Conservation (phyloP, 768 basidiomycete species). For the Pulveroboletus sp. region DNA sequence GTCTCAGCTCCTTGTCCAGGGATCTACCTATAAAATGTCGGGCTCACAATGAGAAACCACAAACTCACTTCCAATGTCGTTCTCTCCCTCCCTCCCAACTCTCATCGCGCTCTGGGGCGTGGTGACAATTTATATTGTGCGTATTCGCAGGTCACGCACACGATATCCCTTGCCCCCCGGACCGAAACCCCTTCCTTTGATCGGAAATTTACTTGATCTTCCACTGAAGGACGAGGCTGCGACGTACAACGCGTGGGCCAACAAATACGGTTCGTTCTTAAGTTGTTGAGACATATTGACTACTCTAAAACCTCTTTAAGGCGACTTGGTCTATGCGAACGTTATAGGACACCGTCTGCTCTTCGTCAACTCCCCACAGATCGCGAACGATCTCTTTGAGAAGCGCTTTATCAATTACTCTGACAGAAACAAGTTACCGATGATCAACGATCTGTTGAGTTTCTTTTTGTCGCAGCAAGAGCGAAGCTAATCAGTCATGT, state of each 20-base stretch:
- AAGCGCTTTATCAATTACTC: conserved; percentile 56
- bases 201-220: conserved; percentile 53
- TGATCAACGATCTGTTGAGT: conserved; percentile 50
- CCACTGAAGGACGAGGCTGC: conserved; percentile 36
- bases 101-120: conserved; percentile 23
- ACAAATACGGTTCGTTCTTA: conserved; percentile 31
- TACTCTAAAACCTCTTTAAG: conserved; percentile 18
- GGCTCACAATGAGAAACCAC: conserved; percentile 2
- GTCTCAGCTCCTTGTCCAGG: conserved; percentile 10
- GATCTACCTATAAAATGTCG: conserved; percentile 15
- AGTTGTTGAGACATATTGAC: not conserved
- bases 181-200: conserved; percentile 48
- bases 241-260: conserved; percentile 43
- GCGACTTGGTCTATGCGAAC: conserved; percentile 53
- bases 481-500: conserved; percentile 18
- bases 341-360: conserved; percentile 49
- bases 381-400: conserved; percentile 53
- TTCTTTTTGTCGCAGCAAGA: not conserved
- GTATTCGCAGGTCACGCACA: conserved; percentile 10
- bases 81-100: conserved; percentile 10
- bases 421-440: conserved; percentile 44
- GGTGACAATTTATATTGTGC: conserved; percentile 16
- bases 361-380: conserved; percentile 45
- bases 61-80: conserved; percentile 10
- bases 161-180: conserved; percentile 50